Percentiles rank a stretch among this genome's conserved stretches.
Evolutionary conservation across 2,329 filamentous ascomycete species (phyloP).

Genomic region (Ascochyta rabiei): DNA sequence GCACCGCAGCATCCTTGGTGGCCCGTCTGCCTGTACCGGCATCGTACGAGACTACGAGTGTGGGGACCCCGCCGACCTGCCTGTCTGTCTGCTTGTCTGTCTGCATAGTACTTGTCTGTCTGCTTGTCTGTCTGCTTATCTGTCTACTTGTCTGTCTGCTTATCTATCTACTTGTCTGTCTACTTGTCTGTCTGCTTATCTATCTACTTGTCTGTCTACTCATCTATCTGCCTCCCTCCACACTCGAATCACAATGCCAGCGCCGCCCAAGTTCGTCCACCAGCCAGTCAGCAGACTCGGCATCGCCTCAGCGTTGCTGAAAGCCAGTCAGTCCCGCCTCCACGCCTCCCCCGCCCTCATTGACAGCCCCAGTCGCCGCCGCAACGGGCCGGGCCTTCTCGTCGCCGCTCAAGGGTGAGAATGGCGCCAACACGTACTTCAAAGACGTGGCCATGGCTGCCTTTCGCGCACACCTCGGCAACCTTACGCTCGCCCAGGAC

Average conservation of each 20-base stretch:
- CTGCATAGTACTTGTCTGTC: no score
- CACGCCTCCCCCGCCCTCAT: background rate
- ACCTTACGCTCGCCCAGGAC: slow-evolving; percentile 38
- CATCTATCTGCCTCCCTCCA: no score
- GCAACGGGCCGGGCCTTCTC: slow-evolving; percentile 42
- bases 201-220: no score
- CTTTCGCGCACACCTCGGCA: slow-evolving; percentile 40
- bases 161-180: no score
- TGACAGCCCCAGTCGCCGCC: slow-evolving; percentile 32
- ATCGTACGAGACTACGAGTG: background rate
- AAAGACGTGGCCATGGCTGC: slow-evolving; percentile 43
- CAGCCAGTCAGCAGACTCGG: slow-evolving; percentile 41
- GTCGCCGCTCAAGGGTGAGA: slow-evolving; percentile 46
- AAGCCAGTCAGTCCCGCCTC: slow-evolving; percentile 32
- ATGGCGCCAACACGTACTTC: slow-evolving; percentile 45
- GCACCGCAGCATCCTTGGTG: no score
- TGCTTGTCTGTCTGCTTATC: no score
- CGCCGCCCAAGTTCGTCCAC: slow-evolving; percentile 14
- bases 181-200: no score
- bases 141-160: no score
- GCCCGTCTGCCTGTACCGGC: no score
- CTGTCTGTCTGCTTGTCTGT: no score
- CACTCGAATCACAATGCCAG: background rate
- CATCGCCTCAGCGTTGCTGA: slow-evolving; percentile 38
- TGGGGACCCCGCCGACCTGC: slow-evolving; percentile 17